These are phyloP conservation scores for Pycnococcus provasolii DNA, from an alignment of 139 green algal species.

Conservation along the genomic window DNA sequence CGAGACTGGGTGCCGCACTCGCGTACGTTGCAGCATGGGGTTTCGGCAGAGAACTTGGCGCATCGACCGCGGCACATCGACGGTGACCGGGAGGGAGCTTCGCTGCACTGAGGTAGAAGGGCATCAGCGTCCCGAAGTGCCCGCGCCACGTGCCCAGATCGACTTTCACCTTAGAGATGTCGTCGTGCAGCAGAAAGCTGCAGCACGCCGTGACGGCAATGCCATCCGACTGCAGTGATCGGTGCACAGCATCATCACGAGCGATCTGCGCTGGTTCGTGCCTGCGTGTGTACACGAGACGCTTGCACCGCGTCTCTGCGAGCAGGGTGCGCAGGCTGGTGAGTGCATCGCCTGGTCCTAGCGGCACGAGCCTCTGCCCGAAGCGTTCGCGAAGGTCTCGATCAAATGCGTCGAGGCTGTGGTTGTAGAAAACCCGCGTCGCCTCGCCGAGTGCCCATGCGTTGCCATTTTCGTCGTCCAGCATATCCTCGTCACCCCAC, in stretches of 20 bases:
- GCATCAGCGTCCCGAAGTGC: constrained; percentile 16
- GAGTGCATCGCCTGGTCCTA: neutral
- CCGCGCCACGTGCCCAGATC: neutral
- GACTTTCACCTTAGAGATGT: too few species aligned
- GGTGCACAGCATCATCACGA: neutral
- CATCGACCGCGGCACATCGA: too few species aligned
- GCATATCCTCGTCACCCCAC: neutral
- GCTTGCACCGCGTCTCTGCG: neutral
- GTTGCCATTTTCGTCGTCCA: neutral
- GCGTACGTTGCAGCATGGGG: too few species aligned
- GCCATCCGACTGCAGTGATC: neutral
- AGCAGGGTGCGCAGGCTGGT: neutral
- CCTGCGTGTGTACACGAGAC: neutral
- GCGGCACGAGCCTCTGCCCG: neutral
- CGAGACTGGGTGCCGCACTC: too few species aligned
- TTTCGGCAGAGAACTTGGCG: too few species aligned
- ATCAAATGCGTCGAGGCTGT: neutral
- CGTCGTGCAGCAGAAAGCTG: too few species aligned
- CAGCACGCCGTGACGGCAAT: neutral
- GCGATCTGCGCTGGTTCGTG: constrained; percentile 1
- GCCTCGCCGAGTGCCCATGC: neutral
- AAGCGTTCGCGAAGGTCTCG: neutral
- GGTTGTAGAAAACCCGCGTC: neutral
- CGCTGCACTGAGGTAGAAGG: constrained; percentile 7
- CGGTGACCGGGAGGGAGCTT: neutral